Evolutionary conservation across 176 grass and related monocot genomes (phyloP), one percentile per base, ranked within the genome.

Genomic region (Aegilops tauschii): DNA sequence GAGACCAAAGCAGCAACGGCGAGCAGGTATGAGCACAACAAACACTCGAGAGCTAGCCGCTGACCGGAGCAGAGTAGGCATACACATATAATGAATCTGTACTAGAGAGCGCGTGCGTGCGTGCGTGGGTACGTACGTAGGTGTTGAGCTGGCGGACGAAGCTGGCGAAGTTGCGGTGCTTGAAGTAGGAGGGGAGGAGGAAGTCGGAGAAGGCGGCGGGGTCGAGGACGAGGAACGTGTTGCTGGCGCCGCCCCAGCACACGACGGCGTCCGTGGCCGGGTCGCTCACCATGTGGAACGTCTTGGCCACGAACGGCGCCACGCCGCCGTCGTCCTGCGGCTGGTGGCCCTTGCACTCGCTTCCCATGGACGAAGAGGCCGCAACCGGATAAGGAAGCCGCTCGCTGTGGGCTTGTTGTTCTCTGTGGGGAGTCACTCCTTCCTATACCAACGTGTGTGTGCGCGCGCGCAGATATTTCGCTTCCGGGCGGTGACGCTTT

Each of bases 131-230:
- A 74, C 90, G 39, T 84, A 95, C 96, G 73, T 96, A 96, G 69
- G 92, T 92, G 94, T 96, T 96, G 89, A 97, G 95, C 88, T 97
- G 95, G 6, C 96, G 96, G 83, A 98, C 81, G 76, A 98, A 98
- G 80, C 91, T 94, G 76, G 96, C 91, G 87, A 98, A 98, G 62
- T 95, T 95, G 82, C 93, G 88, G 92, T 98, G 96, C 92, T 98
- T 98, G 93, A 98, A 98, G 86, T 94, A 88, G 82, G 86, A 81
- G 1, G 90, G 90, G 30, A 91, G 90, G 17, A 91, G 90, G 82
- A n/a, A 88, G 39, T 85, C 82, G 86, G 90, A 88, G 90, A 91
- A 91, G 90, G 86, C 71, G 71, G 90, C 90, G 1, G 90, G 86
- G 64, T 91, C 86, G 77, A 88, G 50, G 37, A 91, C 82, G 77